Evolutionary conservation across 164 flowering plant species (phyloP).

Genomic region (Magnolia changhungtana): DNA sequence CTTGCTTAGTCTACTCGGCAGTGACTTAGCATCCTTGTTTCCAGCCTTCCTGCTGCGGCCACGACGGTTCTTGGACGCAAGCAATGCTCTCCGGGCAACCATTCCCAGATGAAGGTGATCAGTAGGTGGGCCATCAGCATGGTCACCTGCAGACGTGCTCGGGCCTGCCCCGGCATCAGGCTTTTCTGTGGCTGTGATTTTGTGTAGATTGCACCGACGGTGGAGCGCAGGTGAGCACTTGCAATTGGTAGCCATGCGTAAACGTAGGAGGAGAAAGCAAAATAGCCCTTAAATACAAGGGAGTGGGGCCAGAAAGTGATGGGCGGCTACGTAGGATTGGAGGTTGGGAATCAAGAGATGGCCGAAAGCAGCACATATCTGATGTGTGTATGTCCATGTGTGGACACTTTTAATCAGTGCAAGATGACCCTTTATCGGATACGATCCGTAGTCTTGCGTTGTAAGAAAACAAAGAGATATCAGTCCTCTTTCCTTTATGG

Average conservation of each 20-base stretch:
- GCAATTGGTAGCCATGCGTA: neutral
- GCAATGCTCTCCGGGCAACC: constrained; percentile 51
- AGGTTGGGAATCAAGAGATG: constrained; percentile 19
- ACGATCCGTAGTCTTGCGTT: constrained; percentile 22
- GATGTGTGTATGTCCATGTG: neutral
- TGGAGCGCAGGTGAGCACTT: neutral
- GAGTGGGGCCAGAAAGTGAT: constrained; percentile 9
- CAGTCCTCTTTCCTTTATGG: neutral
- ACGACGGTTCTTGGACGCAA: constrained; percentile 33
- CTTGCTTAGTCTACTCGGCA: constrained; percentile 62
- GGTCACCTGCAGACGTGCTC: neutral
- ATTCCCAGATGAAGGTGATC: constrained; percentile 25
- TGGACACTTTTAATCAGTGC: neutral
- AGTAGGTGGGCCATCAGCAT: neutral
- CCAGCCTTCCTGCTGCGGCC: constrained; percentile 29
- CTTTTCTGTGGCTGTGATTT: constrained; percentile 31
- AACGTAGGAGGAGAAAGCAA: neutral
- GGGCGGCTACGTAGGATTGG: constrained; percentile 12
- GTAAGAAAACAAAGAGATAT: constrained; percentile 30
- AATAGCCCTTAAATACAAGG: neutral
- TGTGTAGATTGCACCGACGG: constrained; percentile 1
- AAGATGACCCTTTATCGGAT: constrained; percentile 1
- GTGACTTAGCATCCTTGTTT: constrained; percentile 23
- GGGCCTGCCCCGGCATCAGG: constrained; percentile 12
- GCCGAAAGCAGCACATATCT: constrained; percentile 25